Conservation (phyloP, 352 stramenopile species). For the Pythium aquatile region DNA sequence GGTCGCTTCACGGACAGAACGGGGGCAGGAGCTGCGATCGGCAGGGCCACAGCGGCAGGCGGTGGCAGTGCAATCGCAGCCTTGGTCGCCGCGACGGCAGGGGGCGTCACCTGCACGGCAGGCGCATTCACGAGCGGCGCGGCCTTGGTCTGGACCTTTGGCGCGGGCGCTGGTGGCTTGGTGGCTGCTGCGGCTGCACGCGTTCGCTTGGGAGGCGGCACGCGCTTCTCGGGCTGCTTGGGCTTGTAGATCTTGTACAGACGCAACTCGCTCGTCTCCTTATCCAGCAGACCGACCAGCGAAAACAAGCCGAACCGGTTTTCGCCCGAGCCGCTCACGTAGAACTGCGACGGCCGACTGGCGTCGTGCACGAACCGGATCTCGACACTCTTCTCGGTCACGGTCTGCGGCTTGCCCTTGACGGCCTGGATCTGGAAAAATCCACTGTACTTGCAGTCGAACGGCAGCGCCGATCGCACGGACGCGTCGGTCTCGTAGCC, state of each 20-base stretch:
- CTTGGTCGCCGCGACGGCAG: constrained; percentile 15
- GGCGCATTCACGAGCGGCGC: background rate
- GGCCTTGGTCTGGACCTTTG: constrained; percentile 5
- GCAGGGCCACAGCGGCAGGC: constrained; percentile 15
- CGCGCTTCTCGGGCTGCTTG: constrained; percentile 76
- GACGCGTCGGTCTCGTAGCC: constrained; percentile 61
- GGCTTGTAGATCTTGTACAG: constrained; percentile 89
- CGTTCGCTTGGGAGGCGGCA: constrained; percentile 46
- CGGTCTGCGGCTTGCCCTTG: constrained; percentile 82
- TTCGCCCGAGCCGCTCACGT: constrained; percentile 67
- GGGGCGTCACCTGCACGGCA: constrained; percentile 3
- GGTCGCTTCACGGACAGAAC: constrained; percentile 33
- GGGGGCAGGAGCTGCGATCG: constrained; percentile 22
- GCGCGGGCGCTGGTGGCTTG: background rate
- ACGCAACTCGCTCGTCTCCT: constrained; percentile 71
- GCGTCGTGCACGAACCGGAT: constrained; percentile 83
- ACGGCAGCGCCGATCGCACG: constrained; percentile 71
- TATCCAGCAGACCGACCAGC: constrained; percentile 71
- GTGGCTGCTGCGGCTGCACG: constrained; percentile 17
- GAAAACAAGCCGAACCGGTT: constrained; percentile 81
- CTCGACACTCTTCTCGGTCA: constrained; percentile 75
- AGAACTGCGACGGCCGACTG: constrained; percentile 59
- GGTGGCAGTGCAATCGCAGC: constrained; percentile 7
- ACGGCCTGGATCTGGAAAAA: constrained; percentile 86
- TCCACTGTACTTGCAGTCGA: constrained; percentile 78